phyloP scores from a whole-genome alignment of 805 yeast genomes.

The Pichia cephalocereana region DNA sequence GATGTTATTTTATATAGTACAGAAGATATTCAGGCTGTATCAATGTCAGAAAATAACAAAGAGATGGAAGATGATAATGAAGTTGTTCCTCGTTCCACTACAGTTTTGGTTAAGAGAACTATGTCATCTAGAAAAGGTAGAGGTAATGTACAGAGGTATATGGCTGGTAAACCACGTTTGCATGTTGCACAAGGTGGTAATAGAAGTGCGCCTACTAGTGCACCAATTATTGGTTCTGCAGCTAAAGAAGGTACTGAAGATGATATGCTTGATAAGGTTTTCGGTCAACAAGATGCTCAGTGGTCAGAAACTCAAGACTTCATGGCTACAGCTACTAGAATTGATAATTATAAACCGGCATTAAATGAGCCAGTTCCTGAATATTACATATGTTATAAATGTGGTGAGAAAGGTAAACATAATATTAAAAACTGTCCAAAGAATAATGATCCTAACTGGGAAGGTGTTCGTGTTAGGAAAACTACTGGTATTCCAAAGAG shows the following conservation, averaged over 20 bases:
- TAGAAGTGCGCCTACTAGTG: slow-evolving; percentile 10
- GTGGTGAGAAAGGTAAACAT: slow-evolving; percentile 89
- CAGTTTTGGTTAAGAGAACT: slow-evolving; percentile 70
- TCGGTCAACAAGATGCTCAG: slow-evolving; percentile 84
- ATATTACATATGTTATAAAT: slow-evolving; percentile 90
- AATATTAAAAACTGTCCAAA: slow-evolving; percentile 97
- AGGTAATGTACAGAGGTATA: slow-evolving; percentile 61
- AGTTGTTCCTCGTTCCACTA: slow-evolving; percentile 83
- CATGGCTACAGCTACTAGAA: slow-evolving; percentile 77
- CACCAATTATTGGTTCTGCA: slow-evolving; percentile 23
- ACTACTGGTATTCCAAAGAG: slow-evolving; percentile 98
- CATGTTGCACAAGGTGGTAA: slow-evolving; percentile 10
- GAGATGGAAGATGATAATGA: slow-evolving; percentile 84
- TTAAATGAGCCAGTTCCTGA: slow-evolving; percentile 84
- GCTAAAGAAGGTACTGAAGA: slow-evolving; percentile 47
- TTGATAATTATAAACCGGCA: slow-evolving; percentile 26
- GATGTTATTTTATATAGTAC: slow-evolving; percentile 55
- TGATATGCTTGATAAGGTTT: slow-evolving; percentile 83
- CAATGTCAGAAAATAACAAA: slow-evolving; percentile 9
- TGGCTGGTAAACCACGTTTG: slow-evolving; percentile 60
- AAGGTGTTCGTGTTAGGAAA: slow-evolving; percentile 80
- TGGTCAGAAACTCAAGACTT: slow-evolving; percentile 94
- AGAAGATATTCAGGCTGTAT: slow-evolving; percentile 33
- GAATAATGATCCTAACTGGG: slow-evolving; percentile 85
- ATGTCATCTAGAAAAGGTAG: slow-evolving; percentile 47